Evolutionary conservation across 164 flowering plant genomes (phyloP), one percentile per base, ranked within the genome.

Genomic region (Chimonanthus salicifolius): DNA sequence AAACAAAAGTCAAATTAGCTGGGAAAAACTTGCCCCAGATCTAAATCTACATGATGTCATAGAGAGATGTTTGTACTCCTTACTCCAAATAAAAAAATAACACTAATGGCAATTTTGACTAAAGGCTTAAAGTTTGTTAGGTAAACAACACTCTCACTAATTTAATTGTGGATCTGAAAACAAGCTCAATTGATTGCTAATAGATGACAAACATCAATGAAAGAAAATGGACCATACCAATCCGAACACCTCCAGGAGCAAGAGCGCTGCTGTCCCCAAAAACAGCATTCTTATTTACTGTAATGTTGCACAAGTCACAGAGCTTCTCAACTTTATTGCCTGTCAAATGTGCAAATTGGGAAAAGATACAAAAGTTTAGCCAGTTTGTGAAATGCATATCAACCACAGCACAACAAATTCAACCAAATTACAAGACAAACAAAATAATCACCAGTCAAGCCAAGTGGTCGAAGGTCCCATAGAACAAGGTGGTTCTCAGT

Each of bases 401-500:
- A n/a, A 7, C 13, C 11, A 65, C 47, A 13, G 15, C 46, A 49
- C 3, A 49, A 13, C 62, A 69, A 49, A 33, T n/a, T 18, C 21
- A 49, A 8, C 10, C 71, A 50, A 69, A 46, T 15, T 49, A 49
- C 6, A 49, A 2, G 18, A 49, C 58, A 18, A 46, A 43, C 11
- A 47, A 73, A 67, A 45, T 11, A n/a, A 16, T 73, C 83, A 92
- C 99, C 99, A 60, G 99, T 96, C 88, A 96, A 87, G 45, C 99
- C 98, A 63, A 96, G 98, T 78, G 99, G 98, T 18, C 99, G 88
- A 74, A 96, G 99, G 83, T 96, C 99, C 99, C 98, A 96, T 1
- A 96, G 84, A 72, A 96, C 97, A 82, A 96, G 97, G 82, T 96
- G 99, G 84, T 94, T 96, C 83, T 96, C 99, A 58, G 99, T 96